A percentile compares a stretch with the other conserved stretches of the same genome.
These are phyloP conservation scores for Lepidium didymum DNA, from an alignment of 345 rosid species.

Conservation along the genomic window DNA sequence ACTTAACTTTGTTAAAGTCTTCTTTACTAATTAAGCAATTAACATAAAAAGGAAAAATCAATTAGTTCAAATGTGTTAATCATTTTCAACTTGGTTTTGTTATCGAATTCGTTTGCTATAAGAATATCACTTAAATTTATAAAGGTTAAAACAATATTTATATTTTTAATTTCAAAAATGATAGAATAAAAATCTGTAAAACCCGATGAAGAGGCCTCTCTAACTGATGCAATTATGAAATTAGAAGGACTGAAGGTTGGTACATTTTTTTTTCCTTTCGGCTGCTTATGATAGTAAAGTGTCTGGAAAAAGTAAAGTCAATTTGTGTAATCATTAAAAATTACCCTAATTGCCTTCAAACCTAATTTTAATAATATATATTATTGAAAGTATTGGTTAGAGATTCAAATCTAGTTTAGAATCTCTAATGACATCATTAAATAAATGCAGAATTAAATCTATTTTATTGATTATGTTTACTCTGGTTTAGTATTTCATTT, in stretches of 20 bases:
- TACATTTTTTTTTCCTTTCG: slow-evolving; percentile 28
- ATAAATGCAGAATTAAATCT: too few relatives aligned
- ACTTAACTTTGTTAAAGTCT: too few relatives aligned
- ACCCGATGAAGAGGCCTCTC: slow-evolving; percentile 5
- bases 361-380: neutral
- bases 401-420: too few relatives aligned
- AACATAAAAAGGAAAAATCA: too few relatives aligned
- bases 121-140: neutral
- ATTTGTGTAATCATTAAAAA: slow-evolving; percentile 24
- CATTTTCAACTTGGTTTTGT: too few relatives aligned
- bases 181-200: neutral
- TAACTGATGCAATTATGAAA: slow-evolving; percentile 21
- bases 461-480: too few relatives aligned
- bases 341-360: slow-evolving; percentile 18
- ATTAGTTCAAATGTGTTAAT: too few relatives aligned
- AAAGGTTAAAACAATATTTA: neutral
- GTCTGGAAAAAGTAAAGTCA: slow-evolving; percentile 16
- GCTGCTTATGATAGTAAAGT: slow-evolving; percentile 28
- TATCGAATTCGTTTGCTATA: neutral
- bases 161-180: neutral
- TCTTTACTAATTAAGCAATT: too few relatives aligned
- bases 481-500: too few relatives aligned
- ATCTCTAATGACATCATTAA: too few relatives aligned
- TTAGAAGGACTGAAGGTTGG: slow-evolving; percentile 20
- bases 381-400: neutral